A percentile compares a stretch with the other conserved stretches of the same genome.
Evolutionary conservation across 805 yeast genomes (phyloP).

Genomic region (Kuraishia ogatae): DNA sequence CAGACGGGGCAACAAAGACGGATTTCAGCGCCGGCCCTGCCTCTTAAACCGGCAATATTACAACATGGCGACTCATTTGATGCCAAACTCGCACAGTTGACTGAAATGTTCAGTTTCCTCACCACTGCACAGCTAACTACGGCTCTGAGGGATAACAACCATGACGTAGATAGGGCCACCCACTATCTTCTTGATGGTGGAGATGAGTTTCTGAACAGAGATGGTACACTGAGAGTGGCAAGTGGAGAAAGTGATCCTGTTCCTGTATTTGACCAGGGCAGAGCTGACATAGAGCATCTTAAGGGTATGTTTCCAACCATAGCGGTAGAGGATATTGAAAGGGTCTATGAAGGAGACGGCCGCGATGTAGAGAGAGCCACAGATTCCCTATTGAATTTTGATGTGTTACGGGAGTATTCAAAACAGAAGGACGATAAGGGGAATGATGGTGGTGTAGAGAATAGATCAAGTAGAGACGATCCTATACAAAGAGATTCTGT

Average conservation of each 20-base stretch:
- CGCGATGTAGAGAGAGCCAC: constrained; percentile 1
- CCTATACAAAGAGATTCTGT: not conserved
- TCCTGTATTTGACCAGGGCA: not conserved
- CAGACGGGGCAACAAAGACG: not conserved
- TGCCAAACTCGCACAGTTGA: not conserved
- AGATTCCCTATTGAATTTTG: not conserved
- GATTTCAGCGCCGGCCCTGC: not conserved
- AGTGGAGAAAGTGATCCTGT: not conserved
- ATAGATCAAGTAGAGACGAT: too few species aligned
- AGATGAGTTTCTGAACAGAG: not conserved
- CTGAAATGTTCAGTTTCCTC: not conserved
- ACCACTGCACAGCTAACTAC: not conserved
- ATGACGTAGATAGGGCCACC: not conserved
- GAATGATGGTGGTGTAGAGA: too few species aligned
- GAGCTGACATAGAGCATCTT: not conserved
- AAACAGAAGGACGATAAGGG: not conserved
- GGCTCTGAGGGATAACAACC: not conserved
- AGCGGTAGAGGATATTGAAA: not conserved
- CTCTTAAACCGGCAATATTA: not conserved
- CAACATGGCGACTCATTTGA: not conserved
- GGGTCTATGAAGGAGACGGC: not conserved
- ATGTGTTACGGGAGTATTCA: not conserved
- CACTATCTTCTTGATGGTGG: not conserved
- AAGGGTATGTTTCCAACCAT: not conserved
- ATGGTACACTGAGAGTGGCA: not conserved